Evolutionary conservation across 108 stramenopile genomes (phyloP).

Genomic region (Seminavis robusta): DNA sequence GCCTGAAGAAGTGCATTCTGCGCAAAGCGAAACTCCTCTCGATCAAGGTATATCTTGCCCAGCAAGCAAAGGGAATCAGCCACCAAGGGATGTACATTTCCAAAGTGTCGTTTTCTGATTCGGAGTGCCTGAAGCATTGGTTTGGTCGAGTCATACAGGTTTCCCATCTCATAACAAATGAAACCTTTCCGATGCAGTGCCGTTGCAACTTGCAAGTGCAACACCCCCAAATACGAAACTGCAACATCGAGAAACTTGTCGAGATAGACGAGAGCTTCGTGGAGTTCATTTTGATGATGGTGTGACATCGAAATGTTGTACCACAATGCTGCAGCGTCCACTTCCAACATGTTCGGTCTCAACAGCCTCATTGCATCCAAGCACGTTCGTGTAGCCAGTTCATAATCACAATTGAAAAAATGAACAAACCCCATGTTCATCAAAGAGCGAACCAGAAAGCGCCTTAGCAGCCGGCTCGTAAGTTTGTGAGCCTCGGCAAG

Average conservation of each 20-base stretch:
- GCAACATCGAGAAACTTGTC: constrained; percentile 10
- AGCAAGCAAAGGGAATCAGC: constrained; percentile 2
- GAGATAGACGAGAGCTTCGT: constrained; percentile 3
- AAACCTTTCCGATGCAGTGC: constrained; percentile 6
- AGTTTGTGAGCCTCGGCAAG: not conserved
- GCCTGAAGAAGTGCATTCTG: constrained; percentile 1
- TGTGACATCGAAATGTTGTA: constrained; percentile 7
- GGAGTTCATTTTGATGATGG: constrained; percentile 4
- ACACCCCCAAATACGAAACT: not conserved
- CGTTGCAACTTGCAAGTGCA: constrained; percentile 1
- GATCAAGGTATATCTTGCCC: constrained; percentile 8
- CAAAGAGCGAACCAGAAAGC: constrained; percentile 5
- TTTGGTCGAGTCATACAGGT: constrained; percentile 54
- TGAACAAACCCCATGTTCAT: constrained; percentile 17
- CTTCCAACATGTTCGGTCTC: constrained; percentile 5
- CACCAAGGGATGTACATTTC: not conserved
- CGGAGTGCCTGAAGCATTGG: constrained; percentile 31
- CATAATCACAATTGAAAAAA: constrained; percentile 14
- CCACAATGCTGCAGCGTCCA: constrained; percentile 9
- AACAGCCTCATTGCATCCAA: constrained; percentile 7
- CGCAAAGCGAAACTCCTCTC: constrained; percentile 12
- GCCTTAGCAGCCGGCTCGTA: constrained; percentile 1
- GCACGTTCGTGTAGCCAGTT: constrained; percentile 3
- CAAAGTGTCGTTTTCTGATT: not conserved
- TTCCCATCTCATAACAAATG: constrained; percentile 9